Percentiles rank a stretch among this genome's conserved stretches.
These are phyloP conservation scores for Leucocoprinus leucothites DNA, from an alignment of 768 basidiomycete species.

Conservation along the genomic window DNA sequence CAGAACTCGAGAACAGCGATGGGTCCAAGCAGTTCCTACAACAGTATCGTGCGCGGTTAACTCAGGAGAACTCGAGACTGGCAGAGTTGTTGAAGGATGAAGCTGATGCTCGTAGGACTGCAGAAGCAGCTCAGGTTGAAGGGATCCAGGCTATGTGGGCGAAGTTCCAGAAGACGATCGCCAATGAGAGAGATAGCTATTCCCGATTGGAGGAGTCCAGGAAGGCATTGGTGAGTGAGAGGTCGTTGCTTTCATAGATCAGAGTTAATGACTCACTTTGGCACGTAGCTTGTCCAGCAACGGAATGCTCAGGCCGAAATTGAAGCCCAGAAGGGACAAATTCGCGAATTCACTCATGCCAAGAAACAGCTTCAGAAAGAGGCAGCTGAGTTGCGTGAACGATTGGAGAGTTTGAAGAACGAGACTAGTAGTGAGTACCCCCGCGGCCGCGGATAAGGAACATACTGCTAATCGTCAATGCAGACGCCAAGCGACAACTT, in stretches of 20 bases:
- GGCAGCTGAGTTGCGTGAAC: constrained; percentile 48
- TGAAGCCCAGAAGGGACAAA: constrained; percentile 59
- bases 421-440: constrained; percentile 51
- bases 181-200: constrained; percentile 60
- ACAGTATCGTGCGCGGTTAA: constrained; percentile 49
- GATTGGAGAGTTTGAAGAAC: constrained; percentile 54
- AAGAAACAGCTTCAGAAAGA: constrained; percentile 61
- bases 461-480: not conserved
- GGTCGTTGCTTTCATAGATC: no score
- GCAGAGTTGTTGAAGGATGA: constrained; percentile 59
- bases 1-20: constrained; percentile 60
- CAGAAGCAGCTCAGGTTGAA: constrained; percentile 61
- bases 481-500: constrained; percentile 58
- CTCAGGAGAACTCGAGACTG: constrained; percentile 55
- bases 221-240: constrained; percentile 56
- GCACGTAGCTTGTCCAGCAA: constrained; percentile 58
- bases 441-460: not conserved
- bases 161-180: constrained; percentile 58
- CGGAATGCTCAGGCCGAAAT: constrained; percentile 61
- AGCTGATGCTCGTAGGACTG: constrained; percentile 55
- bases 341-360: constrained; percentile 52
- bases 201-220: constrained; percentile 65
- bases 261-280: not conserved
- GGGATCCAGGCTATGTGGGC: constrained; percentile 65
- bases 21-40: constrained; percentile 64